Conservation (phyloP, 495 filamentous ascomycete genomes). For the Aspergillus mulundensis region DNA sequence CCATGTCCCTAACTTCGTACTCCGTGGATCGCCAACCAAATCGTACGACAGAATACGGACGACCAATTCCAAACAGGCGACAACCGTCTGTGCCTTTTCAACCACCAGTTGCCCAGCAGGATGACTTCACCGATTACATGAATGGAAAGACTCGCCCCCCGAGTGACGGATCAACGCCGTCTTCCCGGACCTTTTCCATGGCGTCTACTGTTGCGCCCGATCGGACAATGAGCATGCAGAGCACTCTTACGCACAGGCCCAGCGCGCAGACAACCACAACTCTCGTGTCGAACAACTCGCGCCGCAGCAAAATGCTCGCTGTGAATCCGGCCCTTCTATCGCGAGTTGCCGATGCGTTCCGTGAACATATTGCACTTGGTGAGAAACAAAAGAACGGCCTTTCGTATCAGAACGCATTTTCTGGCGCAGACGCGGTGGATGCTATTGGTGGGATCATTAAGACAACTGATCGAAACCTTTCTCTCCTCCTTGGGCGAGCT, state of each 20-base stretch:
- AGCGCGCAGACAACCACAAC: slow-evolving; percentile 36
- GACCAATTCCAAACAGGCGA: slow-evolving; percentile 70
- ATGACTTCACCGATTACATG: slow-evolving; percentile 20
- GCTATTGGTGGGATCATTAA: slow-evolving; percentile 91
- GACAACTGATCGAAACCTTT: slow-evolving; percentile 92
- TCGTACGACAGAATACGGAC: slow-evolving; percentile 80
- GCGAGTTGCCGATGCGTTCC: slow-evolving; percentile 83
- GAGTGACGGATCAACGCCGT: slow-evolving; percentile 38
- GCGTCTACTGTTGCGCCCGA: slow-evolving; percentile 68
- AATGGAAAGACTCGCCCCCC: slow-evolving; percentile 35
- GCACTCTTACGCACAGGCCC: slow-evolving; percentile 29
- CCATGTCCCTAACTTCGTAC: slow-evolving; percentile 94
- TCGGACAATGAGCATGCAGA: slow-evolving; percentile 47
- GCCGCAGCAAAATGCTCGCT: slow-evolving; percentile 62
- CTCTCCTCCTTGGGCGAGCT: slow-evolving; percentile 85
- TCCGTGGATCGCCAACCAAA: slow-evolving; percentile 69
- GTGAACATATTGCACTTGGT: slow-evolving; percentile 72
- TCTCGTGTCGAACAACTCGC: slow-evolving; percentile 42
- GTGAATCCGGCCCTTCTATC: slow-evolving; percentile 94
- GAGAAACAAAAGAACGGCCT: slow-evolving; percentile 95
- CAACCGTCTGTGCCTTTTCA: slow-evolving; percentile 53
- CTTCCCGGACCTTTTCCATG: slow-evolving; percentile 76
- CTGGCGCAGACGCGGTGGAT: slow-evolving; percentile 91
- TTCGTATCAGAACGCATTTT: slow-evolving; percentile 95
- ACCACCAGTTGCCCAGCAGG: slow-evolving; percentile 15